These are phyloP conservation scores for Pontederia paniculata DNA, from an alignment of 176 grass and related monocot species.

Conservation along the genomic window DNA sequence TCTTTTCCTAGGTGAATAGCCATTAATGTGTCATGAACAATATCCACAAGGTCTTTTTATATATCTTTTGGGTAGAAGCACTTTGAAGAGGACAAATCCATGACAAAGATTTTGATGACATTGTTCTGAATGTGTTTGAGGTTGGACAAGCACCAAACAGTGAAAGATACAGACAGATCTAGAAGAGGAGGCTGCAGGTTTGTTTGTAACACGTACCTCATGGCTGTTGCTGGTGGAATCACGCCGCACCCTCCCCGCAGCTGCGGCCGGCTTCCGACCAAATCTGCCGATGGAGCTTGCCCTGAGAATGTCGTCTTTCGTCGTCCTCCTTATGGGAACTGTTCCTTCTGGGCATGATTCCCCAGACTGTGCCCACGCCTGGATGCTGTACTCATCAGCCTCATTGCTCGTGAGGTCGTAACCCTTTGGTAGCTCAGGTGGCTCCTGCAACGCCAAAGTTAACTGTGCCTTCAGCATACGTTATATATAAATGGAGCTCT, in stretches of 20 bases:
- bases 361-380: neutral
- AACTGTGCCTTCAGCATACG: neutral
- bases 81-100: no score
- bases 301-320: neutral
- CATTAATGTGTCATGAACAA: no score
- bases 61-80: no score
- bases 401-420: neutral
- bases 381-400: neutral
- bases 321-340: constrained; percentile 1
- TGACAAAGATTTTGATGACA: no score
- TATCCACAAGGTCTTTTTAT: no score
- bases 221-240: neutral
- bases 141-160: no score
- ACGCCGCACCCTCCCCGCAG: no score
- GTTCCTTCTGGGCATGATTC: constrained; percentile 1
- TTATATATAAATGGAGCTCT: no score
- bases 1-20: no score
- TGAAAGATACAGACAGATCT: no score
- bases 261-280: neutral
- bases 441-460: neutral
- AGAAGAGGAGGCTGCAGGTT: no score
- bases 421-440: neutral
- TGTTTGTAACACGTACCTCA: neutral
- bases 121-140: no score
- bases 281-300: neutral